These are phyloP conservation scores for Amanita phalloides DNA, from an alignment of 768 basidiomycete species.

Conservation along the genomic window DNA sequence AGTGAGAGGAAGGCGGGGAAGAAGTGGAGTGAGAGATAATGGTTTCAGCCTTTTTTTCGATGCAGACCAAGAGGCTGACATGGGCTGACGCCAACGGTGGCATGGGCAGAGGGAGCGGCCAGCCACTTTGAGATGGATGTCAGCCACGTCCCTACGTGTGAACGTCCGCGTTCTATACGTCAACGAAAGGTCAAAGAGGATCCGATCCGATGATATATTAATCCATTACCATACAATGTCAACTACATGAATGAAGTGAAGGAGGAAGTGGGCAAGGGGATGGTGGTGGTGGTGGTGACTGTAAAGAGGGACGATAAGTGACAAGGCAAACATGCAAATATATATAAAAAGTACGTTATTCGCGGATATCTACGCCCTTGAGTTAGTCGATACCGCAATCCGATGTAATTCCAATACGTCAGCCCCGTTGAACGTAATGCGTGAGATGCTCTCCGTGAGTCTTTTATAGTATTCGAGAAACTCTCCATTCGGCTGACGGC, in stretches of 20 bases:
- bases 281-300: not conserved
- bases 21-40: not conserved
- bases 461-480: slow-evolving; percentile 1
- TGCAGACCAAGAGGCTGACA: not conserved
- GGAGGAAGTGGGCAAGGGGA: not conserved
- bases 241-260: not conserved
- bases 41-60: not conserved
- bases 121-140: not conserved
- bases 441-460: not conserved
- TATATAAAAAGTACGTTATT: not conserved
- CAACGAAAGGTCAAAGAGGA: not conserved
- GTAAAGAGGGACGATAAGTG: not conserved
- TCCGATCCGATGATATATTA: not conserved
- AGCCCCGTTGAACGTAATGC: not conserved
- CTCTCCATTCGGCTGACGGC: not conserved
- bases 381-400: not conserved
- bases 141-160: not conserved
- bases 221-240: not conserved
- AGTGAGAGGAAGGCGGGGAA: too few relatives aligned
- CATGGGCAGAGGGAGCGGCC: not conserved
- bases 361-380: not conserved
- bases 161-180: not conserved
- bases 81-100: not conserved
- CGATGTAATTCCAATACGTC: slow-evolving; percentile 1
- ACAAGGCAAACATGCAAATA: not conserved